phyloP scores from a whole-genome alignment of 306 rosid genomes.

The Lupinus albus region DNA sequence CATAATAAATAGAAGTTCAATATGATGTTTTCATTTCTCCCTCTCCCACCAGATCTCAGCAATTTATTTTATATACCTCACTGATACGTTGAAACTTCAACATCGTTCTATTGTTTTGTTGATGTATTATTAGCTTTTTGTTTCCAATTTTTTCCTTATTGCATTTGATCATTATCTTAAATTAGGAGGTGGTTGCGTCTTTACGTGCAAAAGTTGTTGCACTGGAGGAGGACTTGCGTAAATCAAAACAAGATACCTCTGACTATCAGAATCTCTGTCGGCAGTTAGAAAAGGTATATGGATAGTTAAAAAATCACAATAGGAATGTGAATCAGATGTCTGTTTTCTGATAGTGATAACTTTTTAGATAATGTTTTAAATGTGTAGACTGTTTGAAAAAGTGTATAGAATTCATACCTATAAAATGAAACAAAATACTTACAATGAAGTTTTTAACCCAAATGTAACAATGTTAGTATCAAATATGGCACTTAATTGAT shows the following conservation, averaged over 20 bases:
- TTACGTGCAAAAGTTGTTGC: slow-evolving; percentile 67
- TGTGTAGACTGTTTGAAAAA: neutral
- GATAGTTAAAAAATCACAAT: neutral
- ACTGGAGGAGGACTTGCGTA: slow-evolving; percentile 82
- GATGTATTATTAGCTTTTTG: slow-evolving; percentile 14
- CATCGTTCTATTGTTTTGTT: slow-evolving; percentile 27
- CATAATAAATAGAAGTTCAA: slow-evolving; percentile 31
- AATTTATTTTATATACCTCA: neutral
- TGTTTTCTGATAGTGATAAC: slow-evolving; percentile 21
- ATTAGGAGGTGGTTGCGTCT: slow-evolving; percentile 77
- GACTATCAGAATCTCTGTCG: slow-evolving; percentile 58
- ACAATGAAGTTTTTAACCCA: slow-evolving; percentile 8
- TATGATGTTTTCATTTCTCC: slow-evolving; percentile 13
- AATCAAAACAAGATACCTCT: slow-evolving; percentile 70
- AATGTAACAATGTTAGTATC: slow-evolving; percentile 18
- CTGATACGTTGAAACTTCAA: slow-evolving; percentile 12
- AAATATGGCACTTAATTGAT: neutral
- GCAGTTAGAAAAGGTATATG: slow-evolving; percentile 76
- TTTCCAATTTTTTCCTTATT: slow-evolving; percentile 6
- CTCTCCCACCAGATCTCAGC: neutral
- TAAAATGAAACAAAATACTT: slow-evolving; percentile 3
- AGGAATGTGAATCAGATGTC: neutral
- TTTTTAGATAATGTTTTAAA: slow-evolving; percentile 2
- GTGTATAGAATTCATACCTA: neutral
- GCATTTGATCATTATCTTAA: slow-evolving; percentile 38